Evolutionary conservation across 371 early-diverging fungal genomes (phyloP).

Genomic region (Mortierella sp.): DNA sequence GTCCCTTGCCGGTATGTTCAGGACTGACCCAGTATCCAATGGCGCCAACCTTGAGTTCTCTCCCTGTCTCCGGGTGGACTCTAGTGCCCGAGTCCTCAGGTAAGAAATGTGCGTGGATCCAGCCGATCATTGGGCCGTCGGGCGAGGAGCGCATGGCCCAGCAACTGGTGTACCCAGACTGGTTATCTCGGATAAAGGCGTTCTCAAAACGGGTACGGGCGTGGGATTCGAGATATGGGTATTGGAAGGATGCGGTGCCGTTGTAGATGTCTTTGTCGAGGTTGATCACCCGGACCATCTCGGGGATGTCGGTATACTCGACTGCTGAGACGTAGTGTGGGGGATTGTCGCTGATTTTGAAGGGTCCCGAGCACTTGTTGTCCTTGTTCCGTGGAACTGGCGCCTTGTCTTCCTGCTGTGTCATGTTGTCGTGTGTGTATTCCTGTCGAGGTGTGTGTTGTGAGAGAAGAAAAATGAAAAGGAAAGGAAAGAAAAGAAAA

Average conservation of each 20-base stretch:
- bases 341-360: constrained; percentile 19
- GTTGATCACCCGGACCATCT: constrained; percentile 49
- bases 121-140: constrained; percentile 48
- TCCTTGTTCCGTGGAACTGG: neutral
- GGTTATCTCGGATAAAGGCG: constrained; percentile 3
- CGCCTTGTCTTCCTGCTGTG: neutral
- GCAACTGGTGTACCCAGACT: constrained; percentile 28
- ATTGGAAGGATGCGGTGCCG: constrained; percentile 46
- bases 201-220: constrained; percentile 32
- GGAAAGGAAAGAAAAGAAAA: neutral
- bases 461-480: neutral
- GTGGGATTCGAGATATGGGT: constrained; percentile 40
- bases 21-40: constrained; percentile 57
- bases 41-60: constrained; percentile 21
- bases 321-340: constrained; percentile 50
- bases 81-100: constrained; percentile 1
- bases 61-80: constrained; percentile 27
- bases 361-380: constrained; percentile 18
- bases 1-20: constrained; percentile 35
- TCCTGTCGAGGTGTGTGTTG: neutral
- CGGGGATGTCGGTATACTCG: constrained; percentile 30
- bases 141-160: constrained; percentile 51
- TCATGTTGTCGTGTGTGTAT: neutral
- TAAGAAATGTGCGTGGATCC: constrained; percentile 31
- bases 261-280: constrained; percentile 46